Percentiles rank a stretch among this genome's conserved stretches.
These are phyloP conservation scores for Zopfochytrium polystomum DNA, from an alignment of 371 early-diverging fungal genomes.

Conservation along the genomic window DNA sequence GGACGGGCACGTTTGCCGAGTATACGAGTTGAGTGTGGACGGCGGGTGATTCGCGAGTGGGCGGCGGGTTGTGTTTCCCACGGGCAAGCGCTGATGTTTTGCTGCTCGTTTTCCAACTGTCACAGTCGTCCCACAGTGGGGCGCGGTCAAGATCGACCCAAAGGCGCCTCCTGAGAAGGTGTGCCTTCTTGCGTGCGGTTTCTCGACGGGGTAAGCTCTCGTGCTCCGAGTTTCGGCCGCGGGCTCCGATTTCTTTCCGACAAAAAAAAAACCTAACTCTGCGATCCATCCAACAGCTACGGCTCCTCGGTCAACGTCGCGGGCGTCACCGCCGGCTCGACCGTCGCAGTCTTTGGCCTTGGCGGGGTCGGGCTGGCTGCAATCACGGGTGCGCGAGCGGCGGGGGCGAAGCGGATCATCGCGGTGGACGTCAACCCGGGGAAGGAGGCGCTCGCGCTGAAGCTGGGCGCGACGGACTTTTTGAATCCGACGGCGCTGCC, in stretches of 20 bases:
- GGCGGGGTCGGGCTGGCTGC: conserved; percentile 91
- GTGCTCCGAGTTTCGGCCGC: too few species aligned
- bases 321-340: conserved; percentile 74
- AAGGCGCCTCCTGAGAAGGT: conserved; percentile 68
- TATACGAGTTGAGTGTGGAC: conserved; percentile 82
- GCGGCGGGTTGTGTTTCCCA: conserved; percentile 64
- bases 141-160: conserved; percentile 70
- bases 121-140: too few species aligned
- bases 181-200: conserved; percentile 58
- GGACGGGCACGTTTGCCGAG: conserved; percentile 91
- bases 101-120: conserved; percentile 73
- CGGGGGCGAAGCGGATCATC: conserved; percentile 79
- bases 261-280: too few species aligned
- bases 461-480: conserved; percentile 91
- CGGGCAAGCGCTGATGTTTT: conserved; percentile 1
- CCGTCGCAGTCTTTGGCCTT: too few species aligned
- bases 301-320: conserved; percentile 93
- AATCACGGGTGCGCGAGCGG: conserved; percentile 78
- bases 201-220: conserved; percentile 64
- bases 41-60: conserved; percentile 77
- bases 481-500: conserved; percentile 79
- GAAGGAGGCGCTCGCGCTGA: conserved; percentile 67
- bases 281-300: conserved; percentile 94
- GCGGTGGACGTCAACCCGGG: conserved; percentile 85
- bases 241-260: too few species aligned